phyloP scores from a whole-genome alignment of 2,329 filamentous ascomycete genomes.

The Fusarium globosum region DNA sequence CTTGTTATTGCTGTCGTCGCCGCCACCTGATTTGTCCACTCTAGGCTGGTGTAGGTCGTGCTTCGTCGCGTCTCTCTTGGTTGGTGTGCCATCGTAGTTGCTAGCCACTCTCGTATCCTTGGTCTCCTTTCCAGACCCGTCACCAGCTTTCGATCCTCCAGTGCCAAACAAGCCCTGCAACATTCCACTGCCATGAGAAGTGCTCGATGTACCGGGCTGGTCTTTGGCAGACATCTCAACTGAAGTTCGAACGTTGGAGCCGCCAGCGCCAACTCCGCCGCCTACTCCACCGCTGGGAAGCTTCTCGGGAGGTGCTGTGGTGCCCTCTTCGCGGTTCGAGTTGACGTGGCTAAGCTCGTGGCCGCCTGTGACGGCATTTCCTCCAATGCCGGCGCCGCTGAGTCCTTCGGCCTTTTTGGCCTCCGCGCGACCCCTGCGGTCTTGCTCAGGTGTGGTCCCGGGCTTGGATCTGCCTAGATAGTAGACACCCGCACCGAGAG shows the following conservation, averaged over 20 bases:
- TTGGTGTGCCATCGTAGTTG: conserved; percentile 29
- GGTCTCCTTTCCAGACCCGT: conserved; percentile 10
- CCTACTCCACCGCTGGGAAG: conserved; percentile 50
- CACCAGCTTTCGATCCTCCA: conserved; percentile 34
- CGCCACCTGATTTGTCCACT: conserved; percentile 9
- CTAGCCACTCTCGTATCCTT: conserved; percentile 35
- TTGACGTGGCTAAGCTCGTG: conserved; percentile 44
- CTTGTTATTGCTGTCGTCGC: not conserved
- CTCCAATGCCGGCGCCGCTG: conserved; percentile 48
- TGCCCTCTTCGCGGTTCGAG: conserved; percentile 34
- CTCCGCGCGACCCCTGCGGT: conserved; percentile 38
- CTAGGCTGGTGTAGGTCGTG: conserved; percentile 22
- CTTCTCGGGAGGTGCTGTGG: conserved; percentile 44
- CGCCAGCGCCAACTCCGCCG: conserved; percentile 47
- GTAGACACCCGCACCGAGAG: conserved; percentile 43
- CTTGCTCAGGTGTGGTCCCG: conserved; percentile 22
- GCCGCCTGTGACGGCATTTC: conserved; percentile 46
- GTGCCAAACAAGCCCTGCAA: conserved; percentile 41
- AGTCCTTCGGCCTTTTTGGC: conserved; percentile 49
- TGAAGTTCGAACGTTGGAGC: conserved; percentile 42
- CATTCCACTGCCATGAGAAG: conserved; percentile 11
- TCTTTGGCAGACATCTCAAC: conserved; percentile 43
- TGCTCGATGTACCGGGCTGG: conserved; percentile 15
- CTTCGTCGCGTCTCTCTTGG: conserved; percentile 19
- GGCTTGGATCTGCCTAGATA: conserved; percentile 27